phyloP scores from a whole-genome alignment of 768 basidiomycete genomes.

The Calocybe cyanea region DNA sequence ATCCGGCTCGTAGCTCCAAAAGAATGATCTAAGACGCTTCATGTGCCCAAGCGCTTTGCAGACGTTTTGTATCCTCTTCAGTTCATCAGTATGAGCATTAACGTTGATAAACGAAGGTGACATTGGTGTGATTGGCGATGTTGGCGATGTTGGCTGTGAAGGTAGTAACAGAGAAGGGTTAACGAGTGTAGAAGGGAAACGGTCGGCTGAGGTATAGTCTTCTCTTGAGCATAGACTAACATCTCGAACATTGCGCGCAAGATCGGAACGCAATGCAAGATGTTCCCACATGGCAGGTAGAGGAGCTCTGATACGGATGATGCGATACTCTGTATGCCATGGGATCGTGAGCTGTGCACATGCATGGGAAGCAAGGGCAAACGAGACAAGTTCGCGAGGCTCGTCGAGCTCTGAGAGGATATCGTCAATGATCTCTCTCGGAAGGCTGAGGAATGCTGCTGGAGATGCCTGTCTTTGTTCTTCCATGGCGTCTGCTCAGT shows the following conservation, averaged over 20 bases:
- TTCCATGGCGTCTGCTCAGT: too few relatives aligned
- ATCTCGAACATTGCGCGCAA: conserved; percentile 43
- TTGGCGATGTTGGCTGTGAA: too few relatives aligned
- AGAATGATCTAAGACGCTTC: conserved; percentile 37
- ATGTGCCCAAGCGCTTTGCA: conserved; percentile 39
- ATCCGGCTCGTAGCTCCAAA: conserved; percentile 32
- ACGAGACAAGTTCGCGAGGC: conserved; percentile 37
- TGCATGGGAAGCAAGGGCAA: conserved; percentile 39
- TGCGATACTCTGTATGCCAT: conserved; percentile 47
- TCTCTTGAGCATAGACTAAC: conserved; percentile 39
- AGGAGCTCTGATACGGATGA: conserved; percentile 39
- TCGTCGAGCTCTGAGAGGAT: conserved; percentile 41
- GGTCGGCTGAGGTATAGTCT: conserved; percentile 35
- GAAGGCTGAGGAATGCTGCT: conserved; percentile 37
- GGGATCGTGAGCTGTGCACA: conserved; percentile 38
- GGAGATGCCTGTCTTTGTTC: too few relatives aligned
- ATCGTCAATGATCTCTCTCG: conserved; percentile 44
- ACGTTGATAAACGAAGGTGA: too few relatives aligned
- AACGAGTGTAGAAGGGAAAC: conserved; percentile 36
- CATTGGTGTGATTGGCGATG: neutral
- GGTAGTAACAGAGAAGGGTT: too few relatives aligned
- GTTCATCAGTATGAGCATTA: too few relatives aligned
- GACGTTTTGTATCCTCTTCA: conserved; percentile 29
- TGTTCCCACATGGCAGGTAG: conserved; percentile 45
- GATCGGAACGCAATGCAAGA: conserved; percentile 45